A percentile compares a stretch with the other conserved stretches of the same genome.
Conservation (phyloP, 2,329 filamentous ascomycete species). For the Xylaria sp. region DNA sequence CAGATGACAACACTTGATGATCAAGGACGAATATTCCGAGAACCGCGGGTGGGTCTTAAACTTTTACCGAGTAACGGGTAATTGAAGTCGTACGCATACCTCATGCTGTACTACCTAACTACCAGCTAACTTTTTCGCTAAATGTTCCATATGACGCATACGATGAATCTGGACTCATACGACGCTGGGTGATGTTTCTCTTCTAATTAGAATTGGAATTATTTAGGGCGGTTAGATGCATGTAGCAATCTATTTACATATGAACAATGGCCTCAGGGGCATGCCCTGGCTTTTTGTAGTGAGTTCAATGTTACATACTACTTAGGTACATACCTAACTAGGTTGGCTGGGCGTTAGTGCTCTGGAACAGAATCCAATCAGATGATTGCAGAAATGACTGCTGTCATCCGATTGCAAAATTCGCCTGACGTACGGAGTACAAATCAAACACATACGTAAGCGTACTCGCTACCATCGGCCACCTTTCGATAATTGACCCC, state of each 20-base stretch:
- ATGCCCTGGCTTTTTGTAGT: background rate
- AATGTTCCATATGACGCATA: background rate
- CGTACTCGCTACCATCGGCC: background rate
- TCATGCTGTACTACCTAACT: background rate
- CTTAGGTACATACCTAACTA: background rate
- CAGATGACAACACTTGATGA: conserved; percentile 12
- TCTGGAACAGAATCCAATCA: conserved; percentile 7
- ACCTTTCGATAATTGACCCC: background rate
- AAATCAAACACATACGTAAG: conserved; percentile 7
- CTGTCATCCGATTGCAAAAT: conserved; percentile 13
- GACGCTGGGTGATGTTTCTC: too few species aligned
- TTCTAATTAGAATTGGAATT: too few species aligned
- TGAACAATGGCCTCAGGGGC: background rate
- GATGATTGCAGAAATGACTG: conserved; percentile 3
- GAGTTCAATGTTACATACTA: conserved; percentile 5
- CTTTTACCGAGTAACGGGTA: conserved; percentile 9
- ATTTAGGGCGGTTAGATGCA: too few species aligned
- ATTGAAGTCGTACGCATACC: background rate
- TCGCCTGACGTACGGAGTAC: conserved; percentile 7
- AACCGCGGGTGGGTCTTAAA: background rate
- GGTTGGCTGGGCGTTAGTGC: background rate
- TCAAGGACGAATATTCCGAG: conserved; percentile 4
- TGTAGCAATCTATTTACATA: too few species aligned
- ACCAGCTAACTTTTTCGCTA: background rate
- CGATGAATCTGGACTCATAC: background rate